Conservation (phyloP, 2,329 filamentous ascomycete species). For the Exophiala calicioides region DNA sequence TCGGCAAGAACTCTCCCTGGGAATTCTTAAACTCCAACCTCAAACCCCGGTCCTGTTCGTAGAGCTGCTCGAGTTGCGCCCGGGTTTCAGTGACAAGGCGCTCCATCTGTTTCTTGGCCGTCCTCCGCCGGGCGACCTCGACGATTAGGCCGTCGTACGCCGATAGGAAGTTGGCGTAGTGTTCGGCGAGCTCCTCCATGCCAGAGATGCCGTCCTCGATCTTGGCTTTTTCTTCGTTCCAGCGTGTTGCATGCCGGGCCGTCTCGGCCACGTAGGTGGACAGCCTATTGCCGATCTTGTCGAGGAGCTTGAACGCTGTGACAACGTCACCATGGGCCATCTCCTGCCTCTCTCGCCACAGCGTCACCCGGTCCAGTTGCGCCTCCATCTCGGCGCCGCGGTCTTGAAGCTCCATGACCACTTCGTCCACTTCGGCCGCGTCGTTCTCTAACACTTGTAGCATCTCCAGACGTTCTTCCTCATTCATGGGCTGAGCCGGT, state of each 20-base stretch:
- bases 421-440: conserved; percentile 62
- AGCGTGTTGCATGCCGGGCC: conserved; percentile 54
- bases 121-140: conserved; percentile 74
- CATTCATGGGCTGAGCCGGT: conserved; percentile 69
- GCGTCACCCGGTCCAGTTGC: conserved; percentile 63
- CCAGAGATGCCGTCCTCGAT: conserved; percentile 72
- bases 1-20: conserved; percentile 81
- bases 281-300: conserved; percentile 67
- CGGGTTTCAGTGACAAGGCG: conserved; percentile 75
- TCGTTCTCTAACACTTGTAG: conserved; percentile 67
- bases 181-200: conserved; percentile 73
- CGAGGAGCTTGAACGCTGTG: conserved; percentile 66
- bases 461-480: conserved; percentile 79
- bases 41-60: conserved; percentile 69
- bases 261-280: conserved; percentile 52
- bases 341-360: conserved; percentile 61
- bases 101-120: conserved; percentile 72
- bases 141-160: conserved; percentile 83
- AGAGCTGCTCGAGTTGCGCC: conserved; percentile 72
- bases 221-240: conserved; percentile 71
- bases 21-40: conserved; percentile 78
- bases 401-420: conserved; percentile 69
- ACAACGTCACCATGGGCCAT: conserved; percentile 58
- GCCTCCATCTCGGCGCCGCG: conserved; percentile 75
- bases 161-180: conserved; percentile 82